Conservation (phyloP, 345 rosid species). For the Theobroma cacao region DNA sequence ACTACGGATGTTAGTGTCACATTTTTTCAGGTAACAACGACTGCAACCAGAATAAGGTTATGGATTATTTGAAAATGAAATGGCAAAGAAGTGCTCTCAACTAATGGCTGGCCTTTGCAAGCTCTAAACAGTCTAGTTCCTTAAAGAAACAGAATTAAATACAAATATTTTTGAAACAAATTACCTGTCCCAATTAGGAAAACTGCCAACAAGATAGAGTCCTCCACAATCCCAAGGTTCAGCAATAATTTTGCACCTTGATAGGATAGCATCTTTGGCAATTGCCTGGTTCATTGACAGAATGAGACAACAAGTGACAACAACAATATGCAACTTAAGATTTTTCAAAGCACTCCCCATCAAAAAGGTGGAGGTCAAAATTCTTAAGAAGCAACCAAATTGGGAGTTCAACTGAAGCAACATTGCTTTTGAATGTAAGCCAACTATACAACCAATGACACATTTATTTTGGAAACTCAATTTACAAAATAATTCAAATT, state of each 20-base stretch:
- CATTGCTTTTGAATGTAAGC: not conserved
- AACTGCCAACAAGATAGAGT: constrained; percentile 86
- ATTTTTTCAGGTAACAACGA: not conserved
- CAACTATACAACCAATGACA: not conserved
- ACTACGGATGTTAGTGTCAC: not conserved
- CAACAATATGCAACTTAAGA: not conserved
- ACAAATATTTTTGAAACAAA: not conserved
- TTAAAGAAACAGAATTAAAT: not conserved
- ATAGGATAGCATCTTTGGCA: constrained; percentile 72
- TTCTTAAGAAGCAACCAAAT: not conserved
- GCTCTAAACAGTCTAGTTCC: not conserved
- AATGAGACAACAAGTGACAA: not conserved
- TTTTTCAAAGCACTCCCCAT: not conserved
- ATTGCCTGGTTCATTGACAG: constrained; percentile 55
- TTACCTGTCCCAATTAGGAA: constrained; percentile 98
- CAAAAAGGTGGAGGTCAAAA: not conserved
- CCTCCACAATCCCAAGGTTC: constrained; percentile 99
- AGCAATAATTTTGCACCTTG: constrained; percentile 87
- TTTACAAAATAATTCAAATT: not conserved
- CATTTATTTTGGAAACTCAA: not conserved
- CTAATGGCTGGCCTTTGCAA: not conserved
- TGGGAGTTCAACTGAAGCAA: not conserved
- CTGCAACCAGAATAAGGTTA: not conserved
- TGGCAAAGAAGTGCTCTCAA: not conserved
- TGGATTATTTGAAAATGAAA: not conserved